Evolutionary conservation across 768 basidiomycete species (phyloP).

Genomic region (Panus rudis): DNA sequence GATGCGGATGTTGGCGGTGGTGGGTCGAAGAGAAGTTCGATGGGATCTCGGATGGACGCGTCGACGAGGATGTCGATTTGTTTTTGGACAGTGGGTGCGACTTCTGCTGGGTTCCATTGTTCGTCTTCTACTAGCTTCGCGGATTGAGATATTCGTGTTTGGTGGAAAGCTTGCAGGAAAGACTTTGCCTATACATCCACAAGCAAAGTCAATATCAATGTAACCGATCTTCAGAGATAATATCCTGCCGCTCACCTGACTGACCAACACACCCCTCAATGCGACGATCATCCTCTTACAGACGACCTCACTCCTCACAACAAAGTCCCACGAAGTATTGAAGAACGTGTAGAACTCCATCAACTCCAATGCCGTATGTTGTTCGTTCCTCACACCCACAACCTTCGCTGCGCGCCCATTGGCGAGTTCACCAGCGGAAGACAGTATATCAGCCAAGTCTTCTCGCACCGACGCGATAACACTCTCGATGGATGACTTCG

Average conservation of each 20-base stretch:
- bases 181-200: constrained; percentile 58
- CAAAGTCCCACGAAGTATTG: constrained; percentile 84
- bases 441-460: constrained; percentile 70
- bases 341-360: constrained; percentile 76
- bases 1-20: constrained; percentile 14
- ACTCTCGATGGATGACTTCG: constrained; percentile 32
- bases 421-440: constrained; percentile 77
- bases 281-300: constrained; percentile 91
- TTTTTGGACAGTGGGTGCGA: constrained; percentile 58
- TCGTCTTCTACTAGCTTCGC: constrained; percentile 95
- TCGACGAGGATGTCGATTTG: constrained; percentile 70
- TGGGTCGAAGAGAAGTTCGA: constrained; percentile 46
- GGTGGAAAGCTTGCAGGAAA: constrained; percentile 85
- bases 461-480: constrained; percentile 46
- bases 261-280: constrained; percentile 76
- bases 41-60: constrained; percentile 75
- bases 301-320: constrained; percentile 79
- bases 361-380: constrained; percentile 67
- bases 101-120: constrained; percentile 82
- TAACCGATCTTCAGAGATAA: constrained; percentile 8
- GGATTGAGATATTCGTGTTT: constrained; percentile 65
- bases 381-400: constrained; percentile 69
- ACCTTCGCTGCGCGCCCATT: constrained; percentile 78
- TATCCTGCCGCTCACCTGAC: constrained; percentile 70
- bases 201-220: not conserved